Base-by-base conservation (phyloP, 2,329 filamentous ascomycete species). In the Exserohilum turcica region DNA sequence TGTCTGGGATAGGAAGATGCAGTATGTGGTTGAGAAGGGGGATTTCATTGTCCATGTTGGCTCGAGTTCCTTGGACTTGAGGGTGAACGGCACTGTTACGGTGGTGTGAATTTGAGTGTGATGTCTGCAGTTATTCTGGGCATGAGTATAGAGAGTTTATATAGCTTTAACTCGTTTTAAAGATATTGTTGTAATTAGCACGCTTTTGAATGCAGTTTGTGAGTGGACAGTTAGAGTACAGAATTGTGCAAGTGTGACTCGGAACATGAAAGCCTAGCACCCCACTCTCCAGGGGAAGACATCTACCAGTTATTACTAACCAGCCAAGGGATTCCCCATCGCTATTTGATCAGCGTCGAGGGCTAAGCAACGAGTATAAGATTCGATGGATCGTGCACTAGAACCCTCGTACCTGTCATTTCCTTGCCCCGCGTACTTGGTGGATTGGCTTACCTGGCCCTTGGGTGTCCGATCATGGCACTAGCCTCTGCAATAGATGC, bases 1-100 rank as follows among this genome's bases (percentile, higher is more conserved):
- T 0, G 64, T 86, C 6, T 86, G 84, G 84, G 76, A 84, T 67
- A 62, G 74, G 10, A 77, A 73, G 29, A 88, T 90, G 85, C 76
- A 86, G 70, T 91, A 91, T 71, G 86, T 89, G 19, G 87, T 91
- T 32, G 89, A 91, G 78, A 82, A 83, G 3, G 88, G 88, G 1
- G 81, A 86, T 35, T 91, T 91, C 68, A 73, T 79, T 5, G 76
- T 90, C 8, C 77, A 80, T 48, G 81, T 87, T 13, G 88, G 87
- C 2, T 73, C 74, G n/a, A 82, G 77, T 57, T 87, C 84, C 60
- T 75, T 75, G 48, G 81, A 86, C 68, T 66, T 87, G 49, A 79
- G 79, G 58, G 77, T 76, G 0, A 86, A 84, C 64, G 78, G 79
- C 29, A 86, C 80, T 1, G 79, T 86, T 39, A 83, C 79, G 5